These are phyloP conservation scores for Podospora bellae-mahoneyi DNA, from an alignment of 495 filamentous ascomycete genomes.

Conservation along the genomic window DNA sequence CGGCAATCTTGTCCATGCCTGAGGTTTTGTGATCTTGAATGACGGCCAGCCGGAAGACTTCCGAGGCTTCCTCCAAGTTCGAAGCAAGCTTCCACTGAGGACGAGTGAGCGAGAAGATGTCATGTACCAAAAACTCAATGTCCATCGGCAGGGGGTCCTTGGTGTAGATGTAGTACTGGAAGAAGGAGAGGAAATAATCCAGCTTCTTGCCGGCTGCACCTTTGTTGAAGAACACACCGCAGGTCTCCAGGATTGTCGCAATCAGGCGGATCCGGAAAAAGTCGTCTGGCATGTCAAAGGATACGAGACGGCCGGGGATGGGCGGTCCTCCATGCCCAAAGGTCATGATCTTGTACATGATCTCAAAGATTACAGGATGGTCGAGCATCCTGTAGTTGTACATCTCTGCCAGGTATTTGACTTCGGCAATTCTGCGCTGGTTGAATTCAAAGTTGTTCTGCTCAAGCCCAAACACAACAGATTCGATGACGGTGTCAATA, in stretches of 20 bases:
- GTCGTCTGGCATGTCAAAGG: conserved; percentile 86
- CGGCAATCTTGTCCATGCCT: conserved; percentile 60
- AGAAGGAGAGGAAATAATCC: conserved; percentile 96
- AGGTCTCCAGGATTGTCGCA: conserved; percentile 87
- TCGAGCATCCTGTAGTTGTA: conserved; percentile 99
- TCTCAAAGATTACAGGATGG: conserved; percentile 92
- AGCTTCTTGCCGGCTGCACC: conserved; percentile 93
- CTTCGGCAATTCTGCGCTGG: conserved; percentile 89
- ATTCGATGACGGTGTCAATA: conserved; percentile 86
- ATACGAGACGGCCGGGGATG: conserved; percentile 66
- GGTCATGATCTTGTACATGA: conserved; percentile 87
- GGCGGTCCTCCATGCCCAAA: conserved; percentile 88
- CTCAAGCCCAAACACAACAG: conserved; percentile 84
- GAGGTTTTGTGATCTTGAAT: conserved; percentile 81
- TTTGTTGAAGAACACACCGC: conserved; percentile 92
- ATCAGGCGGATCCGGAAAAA: conserved; percentile 92
- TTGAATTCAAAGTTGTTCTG: conserved; percentile 98
- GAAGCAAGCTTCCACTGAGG: conserved; percentile 88
- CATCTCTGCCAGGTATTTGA: conserved; percentile 94
- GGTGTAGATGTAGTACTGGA: conserved; percentile 95
- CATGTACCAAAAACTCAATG: conserved; percentile 93
- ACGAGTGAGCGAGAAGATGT: conserved; percentile 76
- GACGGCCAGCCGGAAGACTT: conserved; percentile 80
- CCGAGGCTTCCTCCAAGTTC: conserved; percentile 77
- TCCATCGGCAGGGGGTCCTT: conserved; percentile 95